A percentile compares a stretch with the other conserved stretches of the same genome.
Conservation (phyloP, 2,329 filamentous ascomycete species). For the Pestalotiopsis sp. region DNA sequence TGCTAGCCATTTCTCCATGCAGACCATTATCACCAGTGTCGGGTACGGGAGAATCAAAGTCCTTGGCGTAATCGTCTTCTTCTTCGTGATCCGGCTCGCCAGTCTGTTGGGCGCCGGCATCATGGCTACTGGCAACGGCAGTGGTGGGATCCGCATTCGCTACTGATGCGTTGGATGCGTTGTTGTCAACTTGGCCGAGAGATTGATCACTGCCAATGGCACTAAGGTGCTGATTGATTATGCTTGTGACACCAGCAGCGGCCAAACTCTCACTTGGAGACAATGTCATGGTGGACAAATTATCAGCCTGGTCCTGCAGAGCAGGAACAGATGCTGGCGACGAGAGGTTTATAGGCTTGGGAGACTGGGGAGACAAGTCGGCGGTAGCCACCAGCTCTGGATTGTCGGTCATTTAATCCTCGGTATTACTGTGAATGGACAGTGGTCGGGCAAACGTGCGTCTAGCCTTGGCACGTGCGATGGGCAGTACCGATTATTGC, state of each 20-base stretch:
- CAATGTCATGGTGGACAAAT: conserved; percentile 45
- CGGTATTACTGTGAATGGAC: background rate
- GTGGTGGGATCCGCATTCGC: background rate
- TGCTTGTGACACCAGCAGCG: conserved; percentile 11
- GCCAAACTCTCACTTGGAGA: conserved; percentile 24
- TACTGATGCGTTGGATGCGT: background rate
- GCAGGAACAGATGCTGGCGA: conserved; percentile 46
- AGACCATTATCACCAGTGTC: conserved; percentile 32
- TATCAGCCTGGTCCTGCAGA: conserved; percentile 55
- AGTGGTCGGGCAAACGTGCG: background rate
- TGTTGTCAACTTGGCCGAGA: conserved; percentile 8
- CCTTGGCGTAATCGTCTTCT: conserved; percentile 54
- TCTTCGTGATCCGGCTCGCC: conserved; percentile 24
- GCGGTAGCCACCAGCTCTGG: conserved; percentile 54
- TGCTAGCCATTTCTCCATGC: conserved; percentile 23
- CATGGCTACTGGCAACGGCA: background rate
- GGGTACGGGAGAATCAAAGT: conserved; percentile 49
- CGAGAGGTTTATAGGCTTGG: conserved; percentile 47
- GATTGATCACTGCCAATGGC: background rate
- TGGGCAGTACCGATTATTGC: background rate
- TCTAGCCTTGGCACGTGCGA: conserved; percentile 2
- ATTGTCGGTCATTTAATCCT: conserved; percentile 45
- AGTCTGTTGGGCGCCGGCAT: background rate
- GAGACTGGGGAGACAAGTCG: conserved; percentile 54
- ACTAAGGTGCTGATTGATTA: background rate